Base-by-base conservation (phyloP, 2,329 filamentous ascomycete genomes). In the Leptographium procerum region DNA sequence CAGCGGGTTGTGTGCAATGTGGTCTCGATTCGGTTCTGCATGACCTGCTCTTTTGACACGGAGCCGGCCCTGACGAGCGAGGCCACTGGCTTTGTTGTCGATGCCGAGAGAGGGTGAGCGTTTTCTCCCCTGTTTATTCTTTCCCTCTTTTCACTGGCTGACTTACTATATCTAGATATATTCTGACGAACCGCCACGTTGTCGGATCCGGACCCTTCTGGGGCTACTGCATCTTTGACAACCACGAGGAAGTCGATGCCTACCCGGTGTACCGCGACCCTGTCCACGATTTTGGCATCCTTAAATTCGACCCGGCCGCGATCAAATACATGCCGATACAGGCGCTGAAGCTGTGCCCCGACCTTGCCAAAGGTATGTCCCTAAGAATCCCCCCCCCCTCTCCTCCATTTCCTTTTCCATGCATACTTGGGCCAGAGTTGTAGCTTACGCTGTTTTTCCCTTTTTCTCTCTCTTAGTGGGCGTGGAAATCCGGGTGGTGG, bases 11-110 rank as follows among this genome's bases (percentile, higher is more conserved):
- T 99, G 57, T 86, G 87, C 69, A 96, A 91, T 65, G 94, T 97
- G 22, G 94, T 99, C 55, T 96, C 92, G n/a, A 97, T 99, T 67
- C 88, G 95, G 65, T 99, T 99, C 76, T 97, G 92, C 71, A 91
- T 96, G 78, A 96, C 94, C 0, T 95, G 89, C 71, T 91, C 92
- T 28, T 99, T 99, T 71, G 94, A 99, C 71, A 97, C 94, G n/a
- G 94, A 99, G 66, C 78, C 89, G 31, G 94, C 94, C 8, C 81
- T 95, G 71, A 90, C 90, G 22, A 96, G 91, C 67, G 94, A 99
- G 75, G 94, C 94, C 4, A 99, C 94, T 0, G 94, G 94, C 9
- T 99, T 99, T 69, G 91, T 99, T 19, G 94, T 99, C 28, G 94
- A 99, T 74, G 89, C 94, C 6, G 87, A 96, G 73, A 85, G 84